Conservation (phyloP, 2,329 filamentous ascomycete genomes). For the Tolypocladium guangdongense region DNA sequence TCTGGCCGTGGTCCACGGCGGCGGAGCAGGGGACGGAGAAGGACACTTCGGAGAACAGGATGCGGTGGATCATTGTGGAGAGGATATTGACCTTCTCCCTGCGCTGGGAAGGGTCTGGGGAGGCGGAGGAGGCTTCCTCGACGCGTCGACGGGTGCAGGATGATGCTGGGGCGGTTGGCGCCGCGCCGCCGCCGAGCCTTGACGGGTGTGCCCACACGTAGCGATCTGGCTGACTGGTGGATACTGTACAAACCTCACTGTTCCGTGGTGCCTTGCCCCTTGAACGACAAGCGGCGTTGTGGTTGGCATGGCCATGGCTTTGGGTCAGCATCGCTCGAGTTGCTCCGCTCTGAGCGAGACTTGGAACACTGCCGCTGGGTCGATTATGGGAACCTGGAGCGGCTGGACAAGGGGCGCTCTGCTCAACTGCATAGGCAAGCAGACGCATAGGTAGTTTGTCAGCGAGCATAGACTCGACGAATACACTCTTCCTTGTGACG, state of each 20-base stretch:
- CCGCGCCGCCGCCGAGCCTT: neutral
- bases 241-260: neutral
- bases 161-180: neutral
- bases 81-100: conserved; percentile 26
- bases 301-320: too few relatives aligned
- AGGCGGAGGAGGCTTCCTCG: conserved; percentile 11
- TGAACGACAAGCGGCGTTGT: neutral
- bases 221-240: neutral
- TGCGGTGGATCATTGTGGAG: conserved; percentile 28
- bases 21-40: conserved; percentile 13
- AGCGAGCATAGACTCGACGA: too few relatives aligned
- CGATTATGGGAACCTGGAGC: conserved; percentile 20
- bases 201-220: neutral
- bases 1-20: conserved; percentile 20
- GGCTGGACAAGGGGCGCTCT: conserved; percentile 14
- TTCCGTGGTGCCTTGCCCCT: too few relatives aligned
- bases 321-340: neutral
- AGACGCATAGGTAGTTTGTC: neutral
- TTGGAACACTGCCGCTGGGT: neutral
- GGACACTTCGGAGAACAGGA: conserved; percentile 18
- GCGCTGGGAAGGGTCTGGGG: conserved; percentile 21
- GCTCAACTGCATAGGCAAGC: conserved; percentile 6
- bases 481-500: neutral
- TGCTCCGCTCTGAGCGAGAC: too few relatives aligned
- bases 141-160: conserved; percentile 3